These are phyloP conservation scores for Penicillium psychrosexuale DNA, from an alignment of 2,329 filamentous ascomycete genomes.

Conservation along the genomic window DNA sequence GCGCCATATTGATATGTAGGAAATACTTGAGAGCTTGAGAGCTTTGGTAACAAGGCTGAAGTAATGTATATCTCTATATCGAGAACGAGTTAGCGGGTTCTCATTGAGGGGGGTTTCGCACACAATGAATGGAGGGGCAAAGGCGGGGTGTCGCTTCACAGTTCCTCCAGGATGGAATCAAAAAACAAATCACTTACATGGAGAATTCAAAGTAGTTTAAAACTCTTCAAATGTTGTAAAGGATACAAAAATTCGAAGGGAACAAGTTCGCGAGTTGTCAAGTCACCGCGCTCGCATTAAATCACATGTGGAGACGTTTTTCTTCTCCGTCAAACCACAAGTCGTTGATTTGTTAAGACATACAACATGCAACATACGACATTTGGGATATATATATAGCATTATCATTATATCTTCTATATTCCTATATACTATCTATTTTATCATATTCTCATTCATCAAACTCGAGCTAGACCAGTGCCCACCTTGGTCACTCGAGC, in stretches of 20 bases:
- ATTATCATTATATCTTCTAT: neutral
- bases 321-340: constrained; percentile 1
- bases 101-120: neutral
- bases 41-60: neutral
- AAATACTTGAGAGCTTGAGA: neutral
- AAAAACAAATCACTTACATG: neutral
- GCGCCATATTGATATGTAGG: constrained; percentile 35
- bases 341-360: neutral
- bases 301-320: constrained; percentile 15
- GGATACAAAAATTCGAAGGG: neutral
- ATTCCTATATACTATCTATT: neutral
- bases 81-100: neutral
- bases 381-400: neutral
- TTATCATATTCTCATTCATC: constrained; percentile 6
- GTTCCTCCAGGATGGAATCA: neutral
- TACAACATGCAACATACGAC: neutral
- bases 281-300: constrained; percentile 22
- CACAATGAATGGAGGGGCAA: constrained; percentile 17
- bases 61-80: neutral
- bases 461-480: constrained; percentile 34
- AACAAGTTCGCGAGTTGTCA: neutral
- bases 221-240: neutral
- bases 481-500: constrained; percentile 40
- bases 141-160: constrained; percentile 12
- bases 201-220: neutral